Base-by-base conservation (phyloP, 371 early-diverging fungal genomes). In the Mucor irregularis region DNA sequence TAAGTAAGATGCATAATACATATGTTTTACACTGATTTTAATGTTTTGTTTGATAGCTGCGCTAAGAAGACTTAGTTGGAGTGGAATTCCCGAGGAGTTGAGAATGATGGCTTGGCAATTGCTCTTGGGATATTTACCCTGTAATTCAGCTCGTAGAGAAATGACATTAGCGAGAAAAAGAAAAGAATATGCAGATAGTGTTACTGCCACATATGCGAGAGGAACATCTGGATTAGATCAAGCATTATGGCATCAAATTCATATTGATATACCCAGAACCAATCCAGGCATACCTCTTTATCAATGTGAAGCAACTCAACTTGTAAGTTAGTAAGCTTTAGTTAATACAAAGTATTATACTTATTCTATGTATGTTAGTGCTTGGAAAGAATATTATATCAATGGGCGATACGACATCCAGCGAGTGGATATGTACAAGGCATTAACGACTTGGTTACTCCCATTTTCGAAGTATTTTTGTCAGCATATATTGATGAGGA, bases 351-450 rank as follows among this genome's bases (percentile, higher is more conserved):
- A 6, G 43, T 30, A 47, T 35, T 58, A 24, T 38, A 33, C 35
- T 33, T 22, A 57, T 51, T 25, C 45, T 0, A 6, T 19, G 21
- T 19, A 19, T 37, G 10, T 8, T 69, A 91, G 91, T 84, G 90
- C 44, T 71, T 98, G 14, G 96, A 94, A 65, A 81, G 97, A 14
- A 88, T 97, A 29, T 77, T 98, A 22, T 98, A 97, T 61, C 90
- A 92, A 56, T 98, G 99, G 99, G 93, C 99, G 0, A 94, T 93
- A 13, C 82, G 98, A 29, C 99, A 97, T 61, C 99, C 99, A 7
- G 96, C 97, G n/a, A 89, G 93, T 63, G 98, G 98, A 24, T 99
- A 99, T 73, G 97, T 99, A 5, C 99, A 99, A 69, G 99, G 99
- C 1, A 99, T 99, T 70, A 98, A 99, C 73, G 99, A 99, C 62